Evolutionary conservation across 352 stramenopile species (phyloP).

Genomic region (Phytophthora vignae): DNA sequence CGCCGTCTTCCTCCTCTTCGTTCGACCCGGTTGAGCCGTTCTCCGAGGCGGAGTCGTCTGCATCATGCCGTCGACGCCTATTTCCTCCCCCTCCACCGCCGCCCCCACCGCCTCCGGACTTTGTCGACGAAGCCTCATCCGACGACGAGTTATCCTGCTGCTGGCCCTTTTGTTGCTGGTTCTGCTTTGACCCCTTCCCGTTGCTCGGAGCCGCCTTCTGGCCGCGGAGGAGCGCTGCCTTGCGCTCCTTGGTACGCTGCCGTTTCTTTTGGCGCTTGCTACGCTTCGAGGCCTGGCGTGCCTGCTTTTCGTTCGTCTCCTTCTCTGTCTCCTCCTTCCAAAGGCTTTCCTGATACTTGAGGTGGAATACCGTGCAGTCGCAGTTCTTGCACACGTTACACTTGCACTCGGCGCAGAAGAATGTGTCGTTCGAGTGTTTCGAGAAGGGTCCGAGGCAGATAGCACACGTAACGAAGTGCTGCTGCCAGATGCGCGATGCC

Average conservation of each 20-base stretch:
- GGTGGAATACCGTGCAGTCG: slow-evolving; percentile 97
- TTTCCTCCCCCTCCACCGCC: slow-evolving; percentile 25
- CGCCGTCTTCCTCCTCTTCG: slow-evolving; percentile 54
- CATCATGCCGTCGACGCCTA: slow-evolving; percentile 55
- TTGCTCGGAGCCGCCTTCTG: slow-evolving; percentile 43
- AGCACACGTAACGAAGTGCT: slow-evolving; percentile 98
- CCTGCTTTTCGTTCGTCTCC: slow-evolving; percentile 91
- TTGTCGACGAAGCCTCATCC: slow-evolving; percentile 55
- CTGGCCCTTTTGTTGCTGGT: slow-evolving; percentile 46
- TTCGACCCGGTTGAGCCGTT: slow-evolving; percentile 62
- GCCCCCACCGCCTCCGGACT: slow-evolving; percentile 24
- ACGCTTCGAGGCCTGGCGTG: slow-evolving; percentile 86
- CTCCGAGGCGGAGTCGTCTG: slow-evolving; percentile 65
- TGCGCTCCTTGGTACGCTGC: slow-evolving; percentile 84
- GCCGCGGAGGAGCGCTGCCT: slow-evolving; percentile 63
- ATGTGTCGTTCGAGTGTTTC: slow-evolving; percentile 94
- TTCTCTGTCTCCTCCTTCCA: slow-evolving; percentile 96
- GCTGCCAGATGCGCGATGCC: slow-evolving; percentile 97
- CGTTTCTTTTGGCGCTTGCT: slow-evolving; percentile 89
- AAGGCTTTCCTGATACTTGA: slow-evolving; percentile 97
- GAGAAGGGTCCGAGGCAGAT: slow-evolving; percentile 97
- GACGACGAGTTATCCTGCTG: slow-evolving; percentile 67
- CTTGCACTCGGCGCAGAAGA: slow-evolving; percentile 98
- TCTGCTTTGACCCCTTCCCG: slow-evolving; percentile 43
- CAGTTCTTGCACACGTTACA: slow-evolving; percentile 98